Base-by-base conservation (phyloP, 495 filamentous ascomycete genomes). In the Talaromyces wortmannii region DNA sequence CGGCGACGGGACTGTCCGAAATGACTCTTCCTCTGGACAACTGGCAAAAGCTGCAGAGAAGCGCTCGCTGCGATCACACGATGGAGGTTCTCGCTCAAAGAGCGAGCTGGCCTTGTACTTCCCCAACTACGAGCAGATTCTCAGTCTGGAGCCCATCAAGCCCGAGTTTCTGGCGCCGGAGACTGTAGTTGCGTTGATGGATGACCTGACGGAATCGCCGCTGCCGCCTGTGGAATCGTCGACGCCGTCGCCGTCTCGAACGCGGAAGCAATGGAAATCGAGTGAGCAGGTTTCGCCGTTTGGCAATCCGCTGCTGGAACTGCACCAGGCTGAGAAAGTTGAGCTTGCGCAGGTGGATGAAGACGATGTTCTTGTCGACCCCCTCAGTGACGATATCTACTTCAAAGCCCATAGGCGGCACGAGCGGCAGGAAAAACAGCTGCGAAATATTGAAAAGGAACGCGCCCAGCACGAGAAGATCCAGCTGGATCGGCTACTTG, bases 371-470 rank as follows among this genome's bases (percentile, higher is more conserved):
- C 52, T 40, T 6, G 54, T 42, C 53, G 90, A 97, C 61, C 87
- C 89, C 0, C 74, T 95, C 10, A 70, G 78, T 33, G 89, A 95
- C 62, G 70, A 73, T 0, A 63, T 82, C 47, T 95, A 83, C 67
- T 80, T 84, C 57, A 77, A 80, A 2, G 75, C 85, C 0, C 91
- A 97, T 64, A 81, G 83, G 40, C 85, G 86, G 55, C 83, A 88
- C 51, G 90, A 95, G 62, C 78, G 91, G n/a, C 79, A 88, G 61
- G 94, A 99, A 70, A 95, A 92, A 61, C 88, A 91, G 31, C 84
- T 95, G 16, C 87, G 94, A 32, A 97, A 97, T 63, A 87, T 92
- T 42, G 95, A 97, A 65, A 90, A 88, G 63, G 91, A 94, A 57
- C 83, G 88, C 1, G 90, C 92, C 3, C 88, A 92, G 70, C 91